Conservation (phyloP, 2,329 filamentous ascomycete genomes). For the Zasmidium angulare region DNA sequence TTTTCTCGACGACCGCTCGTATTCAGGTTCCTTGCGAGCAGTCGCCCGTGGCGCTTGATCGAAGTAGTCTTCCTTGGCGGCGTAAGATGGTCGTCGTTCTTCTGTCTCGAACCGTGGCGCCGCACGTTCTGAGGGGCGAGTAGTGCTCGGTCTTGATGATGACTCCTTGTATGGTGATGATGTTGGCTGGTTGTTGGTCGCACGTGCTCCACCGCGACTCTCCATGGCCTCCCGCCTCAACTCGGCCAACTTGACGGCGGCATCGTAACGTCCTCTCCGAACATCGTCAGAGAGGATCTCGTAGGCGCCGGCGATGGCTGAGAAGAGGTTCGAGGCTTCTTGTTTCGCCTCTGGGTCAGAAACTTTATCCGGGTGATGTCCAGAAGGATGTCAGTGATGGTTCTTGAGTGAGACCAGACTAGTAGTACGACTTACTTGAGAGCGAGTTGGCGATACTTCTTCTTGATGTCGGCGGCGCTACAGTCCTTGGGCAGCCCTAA, state of each 20-base stretch:
- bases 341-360: conserved; percentile 74
- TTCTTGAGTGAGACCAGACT: too few relatives aligned
- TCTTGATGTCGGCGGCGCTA: conserved; percentile 77
- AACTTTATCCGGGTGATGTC: conserved; percentile 62
- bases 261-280: conserved; percentile 74
- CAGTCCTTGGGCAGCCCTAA: conserved; percentile 72
- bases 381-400: neutral
- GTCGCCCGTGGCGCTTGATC: conserved; percentile 34
- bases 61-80: conserved; percentile 35
- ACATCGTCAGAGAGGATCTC: conserved; percentile 80
- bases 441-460: conserved; percentile 86
- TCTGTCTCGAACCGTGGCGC: conserved; percentile 30
- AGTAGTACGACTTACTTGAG: conserved; percentile 61
- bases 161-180: conserved; percentile 16
- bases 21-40: conserved; percentile 41
- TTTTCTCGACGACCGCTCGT: conserved; percentile 32
- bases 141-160: conserved; percentile 12
- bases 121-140: conserved; percentile 18
- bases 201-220: conserved; percentile 31
- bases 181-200: conserved; percentile 13
- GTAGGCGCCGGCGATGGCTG: conserved; percentile 89
- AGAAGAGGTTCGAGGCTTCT: conserved; percentile 81
- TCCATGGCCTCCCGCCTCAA: conserved; percentile 57
- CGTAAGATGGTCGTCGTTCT: conserved; percentile 31
- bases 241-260: conserved; percentile 66